Evolutionary conservation across 208 protist species (phyloP).

Genomic region (Acanthamoeba royreba): DNA sequence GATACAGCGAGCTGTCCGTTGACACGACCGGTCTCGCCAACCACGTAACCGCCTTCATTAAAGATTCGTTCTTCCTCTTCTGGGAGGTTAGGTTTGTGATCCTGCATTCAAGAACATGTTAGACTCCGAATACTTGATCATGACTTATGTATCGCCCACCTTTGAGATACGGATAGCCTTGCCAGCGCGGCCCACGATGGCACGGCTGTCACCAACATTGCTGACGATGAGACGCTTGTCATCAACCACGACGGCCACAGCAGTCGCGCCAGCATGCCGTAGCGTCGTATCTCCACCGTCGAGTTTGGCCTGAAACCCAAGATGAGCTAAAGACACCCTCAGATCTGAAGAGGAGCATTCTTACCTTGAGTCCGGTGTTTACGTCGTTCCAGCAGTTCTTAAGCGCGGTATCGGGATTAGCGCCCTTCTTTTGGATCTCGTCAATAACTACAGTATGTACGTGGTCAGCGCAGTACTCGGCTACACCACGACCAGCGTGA

Average conservation of each 20-base stretch:
- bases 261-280: constrained; percentile 57
- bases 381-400: background rate
- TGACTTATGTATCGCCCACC: too few relatives aligned
- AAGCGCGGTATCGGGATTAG: background rate
- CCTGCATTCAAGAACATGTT: background rate
- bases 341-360: background rate
- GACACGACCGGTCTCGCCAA: constrained; percentile 47
- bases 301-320: background rate
- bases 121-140: too few relatives aligned
- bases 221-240: constrained; percentile 41
- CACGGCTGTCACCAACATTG: constrained; percentile 69
- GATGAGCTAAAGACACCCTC: too few relatives aligned
- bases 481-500: constrained; percentile 43
- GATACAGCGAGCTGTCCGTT: constrained; percentile 69
- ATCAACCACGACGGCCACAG: constrained; percentile 33
- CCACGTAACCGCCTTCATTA: constrained; percentile 42
- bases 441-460: background rate
- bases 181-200: constrained; percentile 45
- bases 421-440: background rate
- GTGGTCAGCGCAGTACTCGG: constrained; percentile 32
- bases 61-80: constrained; percentile 31
- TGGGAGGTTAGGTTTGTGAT: constrained; percentile 66
- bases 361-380: background rate
- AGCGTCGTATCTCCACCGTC: background rate
- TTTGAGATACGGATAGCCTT: constrained; percentile 53